A percentile compares a stretch with the other conserved stretches of the same genome.
Evolutionary conservation across 2,329 filamentous ascomycete species (phyloP).

Genomic region (Lecanosticta acicola): DNA sequence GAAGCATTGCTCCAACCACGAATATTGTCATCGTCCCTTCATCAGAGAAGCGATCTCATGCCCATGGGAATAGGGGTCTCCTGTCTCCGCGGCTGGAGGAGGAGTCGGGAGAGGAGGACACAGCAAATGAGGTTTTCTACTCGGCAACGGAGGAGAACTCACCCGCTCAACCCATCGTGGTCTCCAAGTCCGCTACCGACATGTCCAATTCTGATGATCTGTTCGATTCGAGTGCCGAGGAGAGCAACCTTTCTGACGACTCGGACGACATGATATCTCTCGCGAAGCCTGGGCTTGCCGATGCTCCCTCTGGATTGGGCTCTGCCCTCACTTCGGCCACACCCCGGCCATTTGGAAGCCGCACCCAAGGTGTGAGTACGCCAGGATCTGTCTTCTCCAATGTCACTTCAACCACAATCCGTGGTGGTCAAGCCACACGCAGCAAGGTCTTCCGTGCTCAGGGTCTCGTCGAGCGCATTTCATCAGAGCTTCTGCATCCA

Average conservation of each 20-base stretch:
- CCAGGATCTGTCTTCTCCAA: constrained; percentile 86
- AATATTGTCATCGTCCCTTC: constrained; percentile 74
- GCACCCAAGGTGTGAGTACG: constrained; percentile 68
- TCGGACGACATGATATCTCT: constrained; percentile 93
- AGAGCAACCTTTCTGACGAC: constrained; percentile 81
- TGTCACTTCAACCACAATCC: constrained; percentile 76
- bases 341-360: constrained; percentile 66
- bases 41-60: constrained; percentile 47
- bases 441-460: constrained; percentile 82
- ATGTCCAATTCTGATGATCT: constrained; percentile 46
- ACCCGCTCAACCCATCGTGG: constrained; percentile 36
- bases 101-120: constrained; percentile 50
- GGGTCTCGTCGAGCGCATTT: constrained; percentile 65
- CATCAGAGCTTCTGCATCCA: constrained; percentile 75
- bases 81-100: constrained; percentile 31
- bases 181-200: constrained; percentile 33
- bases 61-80: constrained; percentile 20
- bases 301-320: constrained; percentile 71
- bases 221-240: constrained; percentile 58
- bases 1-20: constrained; percentile 68
- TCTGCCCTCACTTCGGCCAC: constrained; percentile 77
- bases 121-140: constrained; percentile 84
- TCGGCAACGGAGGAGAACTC: constrained; percentile 75
- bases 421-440: constrained; percentile 59
- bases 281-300: constrained; percentile 68